Conservation (phyloP, 2,329 filamentous ascomycete genomes). For the Arthrinium puccinioides region DNA sequence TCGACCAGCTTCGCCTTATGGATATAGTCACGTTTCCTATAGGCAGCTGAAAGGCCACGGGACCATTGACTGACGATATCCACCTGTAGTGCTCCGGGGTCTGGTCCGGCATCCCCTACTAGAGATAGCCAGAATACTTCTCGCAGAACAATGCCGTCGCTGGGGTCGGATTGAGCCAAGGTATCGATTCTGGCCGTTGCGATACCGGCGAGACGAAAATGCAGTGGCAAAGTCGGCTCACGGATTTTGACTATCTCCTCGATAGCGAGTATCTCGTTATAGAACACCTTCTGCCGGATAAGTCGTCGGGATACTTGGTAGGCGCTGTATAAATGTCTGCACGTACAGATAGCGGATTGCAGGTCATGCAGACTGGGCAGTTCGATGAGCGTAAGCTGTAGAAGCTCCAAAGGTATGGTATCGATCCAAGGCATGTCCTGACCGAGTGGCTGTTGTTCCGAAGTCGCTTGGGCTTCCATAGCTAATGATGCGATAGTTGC, state of each 20-base stretch:
- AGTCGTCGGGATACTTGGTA: neutral
- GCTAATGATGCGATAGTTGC: neutral
- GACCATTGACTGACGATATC: neutral
- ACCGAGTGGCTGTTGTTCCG: neutral
- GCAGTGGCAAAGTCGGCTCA: neutral
- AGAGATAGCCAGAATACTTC: neutral
- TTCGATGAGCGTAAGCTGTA: neutral
- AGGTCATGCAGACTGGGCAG: neutral
- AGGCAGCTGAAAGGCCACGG: neutral
- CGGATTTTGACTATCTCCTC: neutral
- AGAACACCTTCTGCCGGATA: neutral
- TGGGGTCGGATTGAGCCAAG: neutral
- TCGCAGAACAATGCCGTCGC: neutral
- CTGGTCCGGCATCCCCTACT: neutral
- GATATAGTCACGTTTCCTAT: neutral
- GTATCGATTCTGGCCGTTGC: neutral
- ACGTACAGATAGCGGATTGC: neutral
- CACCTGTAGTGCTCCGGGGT: neutral
- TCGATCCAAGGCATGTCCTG: neutral
- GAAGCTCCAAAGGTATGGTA: neutral
- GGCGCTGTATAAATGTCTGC: neutral
- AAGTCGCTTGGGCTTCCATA: neutral
- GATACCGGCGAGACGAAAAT: neutral
- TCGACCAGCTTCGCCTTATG: neutral
- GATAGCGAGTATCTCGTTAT: neutral